Percentiles rank a stretch among this genome's conserved stretches.
These are phyloP conservation scores for Aspergillus persii DNA, from an alignment of 2,329 filamentous ascomycete genomes.

Conservation along the genomic window DNA sequence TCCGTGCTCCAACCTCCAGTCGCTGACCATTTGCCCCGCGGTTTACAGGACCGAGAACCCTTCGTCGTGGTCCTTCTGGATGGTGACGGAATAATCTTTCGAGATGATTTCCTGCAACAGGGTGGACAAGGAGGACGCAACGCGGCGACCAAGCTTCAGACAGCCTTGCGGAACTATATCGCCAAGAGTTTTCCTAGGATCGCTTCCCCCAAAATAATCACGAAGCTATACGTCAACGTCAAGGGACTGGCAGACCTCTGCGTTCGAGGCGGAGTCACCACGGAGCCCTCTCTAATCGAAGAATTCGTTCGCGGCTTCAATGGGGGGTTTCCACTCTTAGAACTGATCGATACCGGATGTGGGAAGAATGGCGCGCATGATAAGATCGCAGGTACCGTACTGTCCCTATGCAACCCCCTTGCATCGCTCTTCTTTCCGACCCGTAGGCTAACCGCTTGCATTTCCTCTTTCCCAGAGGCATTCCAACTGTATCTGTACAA, in stretches of 20 bases:
- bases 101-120: not conserved
- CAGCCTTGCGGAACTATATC: slow-evolving; percentile 44
- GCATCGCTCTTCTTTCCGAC: not conserved
- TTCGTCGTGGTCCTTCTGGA: not conserved
- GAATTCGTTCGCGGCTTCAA: slow-evolving; percentile 59
- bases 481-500: slow-evolving; percentile 57
- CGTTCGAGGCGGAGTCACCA: slow-evolving; percentile 45
- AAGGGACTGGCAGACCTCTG: slow-evolving; percentile 51
- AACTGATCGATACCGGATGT: slow-evolving; percentile 50
- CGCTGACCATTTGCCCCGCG: not conserved
- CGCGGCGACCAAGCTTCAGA: slow-evolving; percentile 9
- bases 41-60: not conserved
- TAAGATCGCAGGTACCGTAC: slow-evolving; percentile 47
- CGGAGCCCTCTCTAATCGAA: slow-evolving; percentile 43
- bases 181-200: slow-evolving; percentile 41
- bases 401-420: not conserved
- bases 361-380: slow-evolving; percentile 46
- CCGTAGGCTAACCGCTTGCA: slow-evolving; percentile 26
- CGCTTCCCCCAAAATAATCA: slow-evolving; percentile 48
- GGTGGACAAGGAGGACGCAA: not conserved
- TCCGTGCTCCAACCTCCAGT: not conserved
- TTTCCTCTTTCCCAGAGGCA: slow-evolving; percentile 39
- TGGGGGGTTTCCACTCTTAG: slow-evolving; percentile 48
- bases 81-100: not conserved
- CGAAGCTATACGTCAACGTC: slow-evolving; percentile 55